Percentiles rank a stretch among this genome's conserved stretches.
phyloP scores from a whole-genome alignment of 2,329 filamentous ascomycete genomes.

The Aspergillus oerlinghausenensis region DNA sequence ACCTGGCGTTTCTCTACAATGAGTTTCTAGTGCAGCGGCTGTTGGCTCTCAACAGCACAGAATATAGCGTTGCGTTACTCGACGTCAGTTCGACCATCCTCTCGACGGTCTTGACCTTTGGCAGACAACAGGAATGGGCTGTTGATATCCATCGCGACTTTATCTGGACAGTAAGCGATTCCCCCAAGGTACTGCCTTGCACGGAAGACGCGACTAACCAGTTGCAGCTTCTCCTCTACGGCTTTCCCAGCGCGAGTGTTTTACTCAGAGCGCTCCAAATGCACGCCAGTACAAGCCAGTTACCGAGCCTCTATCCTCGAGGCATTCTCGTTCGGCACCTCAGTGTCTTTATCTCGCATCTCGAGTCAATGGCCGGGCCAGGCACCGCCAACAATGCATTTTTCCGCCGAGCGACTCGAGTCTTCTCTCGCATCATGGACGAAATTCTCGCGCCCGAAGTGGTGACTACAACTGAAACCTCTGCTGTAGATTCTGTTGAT shows the following conservation, averaged over 20 bases:
- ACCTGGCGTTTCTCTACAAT: slow-evolving; percentile 24
- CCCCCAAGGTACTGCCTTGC: background rate
- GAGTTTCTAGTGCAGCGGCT: slow-evolving; percentile 24
- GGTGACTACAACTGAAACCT: background rate
- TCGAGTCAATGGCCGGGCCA: slow-evolving; percentile 32
- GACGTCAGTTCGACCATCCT: slow-evolving; percentile 21
- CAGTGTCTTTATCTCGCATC: slow-evolving; percentile 36
- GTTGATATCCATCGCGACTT: slow-evolving; percentile 22
- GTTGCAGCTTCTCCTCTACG: slow-evolving; percentile 20
- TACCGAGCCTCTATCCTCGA: slow-evolving; percentile 30
- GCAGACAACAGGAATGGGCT: slow-evolving; percentile 17
- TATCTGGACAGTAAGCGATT: slow-evolving; percentile 15
- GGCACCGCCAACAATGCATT: slow-evolving; percentile 27
- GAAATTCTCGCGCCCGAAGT: slow-evolving; percentile 20
- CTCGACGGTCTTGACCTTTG: slow-evolving; percentile 18
- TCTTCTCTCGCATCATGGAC: slow-evolving; percentile 23
- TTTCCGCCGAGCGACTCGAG: slow-evolving; percentile 15
- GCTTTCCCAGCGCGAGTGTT: slow-evolving; percentile 23
- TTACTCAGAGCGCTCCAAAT: slow-evolving; percentile 22
- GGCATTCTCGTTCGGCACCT: slow-evolving; percentile 36
- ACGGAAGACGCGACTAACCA: background rate
- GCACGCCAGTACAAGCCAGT: slow-evolving; percentile 16
- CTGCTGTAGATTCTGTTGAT: background rate
- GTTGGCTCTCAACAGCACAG: slow-evolving; percentile 21
- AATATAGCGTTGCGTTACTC: slow-evolving; percentile 14